Evolutionary conservation across 192 early-diverging fungal species (phyloP).

Genomic region (Cladochytrium replicatum): DNA sequence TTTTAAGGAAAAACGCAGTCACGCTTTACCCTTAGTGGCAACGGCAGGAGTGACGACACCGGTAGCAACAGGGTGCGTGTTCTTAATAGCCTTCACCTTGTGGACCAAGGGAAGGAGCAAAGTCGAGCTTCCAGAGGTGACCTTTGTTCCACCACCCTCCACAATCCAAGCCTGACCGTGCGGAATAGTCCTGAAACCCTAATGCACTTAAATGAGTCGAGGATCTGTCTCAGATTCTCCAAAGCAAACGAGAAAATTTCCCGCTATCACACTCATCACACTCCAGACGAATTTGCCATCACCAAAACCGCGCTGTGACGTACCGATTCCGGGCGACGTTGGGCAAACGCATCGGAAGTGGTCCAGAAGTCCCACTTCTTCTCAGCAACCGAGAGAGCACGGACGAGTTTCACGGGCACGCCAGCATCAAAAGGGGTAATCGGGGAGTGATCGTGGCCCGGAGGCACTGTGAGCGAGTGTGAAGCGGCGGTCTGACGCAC

Average conservation of each 20-base stretch:
- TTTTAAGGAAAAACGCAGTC: too few relatives aligned
- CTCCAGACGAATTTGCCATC: too few relatives aligned
- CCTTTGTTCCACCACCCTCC: constrained; percentile 25
- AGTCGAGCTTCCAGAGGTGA: constrained; percentile 19
- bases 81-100: constrained; percentile 39
- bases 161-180: constrained; percentile 38
- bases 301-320: too few relatives aligned
- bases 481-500: too few relatives aligned
- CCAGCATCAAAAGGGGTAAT: too few relatives aligned
- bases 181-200: constrained; percentile 37
- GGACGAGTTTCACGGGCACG: too few relatives aligned
- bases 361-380: constrained; percentile 53
- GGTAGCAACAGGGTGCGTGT: constrained; percentile 24
- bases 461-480: too few relatives aligned
- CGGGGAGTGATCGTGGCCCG: too few relatives aligned
- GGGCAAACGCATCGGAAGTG: constrained; percentile 36
- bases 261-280: too few relatives aligned
- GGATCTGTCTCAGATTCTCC: constrained; percentile 5
- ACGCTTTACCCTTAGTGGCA: constrained; percentile 22
- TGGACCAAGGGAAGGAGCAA: constrained; percentile 30
- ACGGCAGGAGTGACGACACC: constrained; percentile 30
- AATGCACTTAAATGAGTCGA: constrained; percentile 1
- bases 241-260: constrained; percentile 4
- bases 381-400: constrained; percentile 31
- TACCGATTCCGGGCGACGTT: constrained; percentile 14